Evolutionary conservation across 371 early-diverging fungal genomes (phyloP), one percentile per base, ranked within the genome.

Genomic region (Circinella umbellata): DNA sequence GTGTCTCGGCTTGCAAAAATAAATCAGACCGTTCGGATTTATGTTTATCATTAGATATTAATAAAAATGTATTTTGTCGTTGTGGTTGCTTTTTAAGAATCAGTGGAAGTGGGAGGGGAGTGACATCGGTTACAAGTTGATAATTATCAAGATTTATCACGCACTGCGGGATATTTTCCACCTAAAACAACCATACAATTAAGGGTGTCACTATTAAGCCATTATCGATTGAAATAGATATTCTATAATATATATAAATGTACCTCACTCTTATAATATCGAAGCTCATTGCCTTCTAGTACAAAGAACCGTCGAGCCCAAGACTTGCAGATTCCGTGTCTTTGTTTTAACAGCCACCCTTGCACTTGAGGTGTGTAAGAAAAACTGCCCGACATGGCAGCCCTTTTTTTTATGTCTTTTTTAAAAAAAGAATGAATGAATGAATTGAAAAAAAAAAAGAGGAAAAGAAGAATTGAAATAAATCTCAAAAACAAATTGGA

Each of bases 331-430:
- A 76, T 70, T 53, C 83, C 80, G 65, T 82, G 83, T 34, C 76
- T 71, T 68, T 82, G 83, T 68, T 82, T 82, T 67, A 73, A 68
- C 20, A 82, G 63, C 70, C 76, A 82, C 11, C 83, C 83, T 57
- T 68, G 61, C 37, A 62, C 62, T 51, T 68, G 68, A 17, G 63
- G 51, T 38, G 62, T 48, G 57, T 57, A 57, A 57, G 57, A 4
- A 53, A 48, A 48, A 64, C 9, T 51, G 48, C 48, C 20, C 65
- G 62, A 61, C 62, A 61, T 61, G 62, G 60, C 17, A 59, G 0
- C 51, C 17, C 5, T 51, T n/a, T 15, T 8, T 51, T 14, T 4
- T 51, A 51, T 14, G 1, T 27, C 2, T 27, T 27, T 27, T 27
- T 27, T 27, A 9, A 42, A 53, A 18, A 15, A 18, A 53, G 15